Evolutionary conservation across 129 eudicot genomes (phyloP), one percentile per base, ranked within the genome.

Genomic region (Chrysanthemum lavandulifolium): DNA sequence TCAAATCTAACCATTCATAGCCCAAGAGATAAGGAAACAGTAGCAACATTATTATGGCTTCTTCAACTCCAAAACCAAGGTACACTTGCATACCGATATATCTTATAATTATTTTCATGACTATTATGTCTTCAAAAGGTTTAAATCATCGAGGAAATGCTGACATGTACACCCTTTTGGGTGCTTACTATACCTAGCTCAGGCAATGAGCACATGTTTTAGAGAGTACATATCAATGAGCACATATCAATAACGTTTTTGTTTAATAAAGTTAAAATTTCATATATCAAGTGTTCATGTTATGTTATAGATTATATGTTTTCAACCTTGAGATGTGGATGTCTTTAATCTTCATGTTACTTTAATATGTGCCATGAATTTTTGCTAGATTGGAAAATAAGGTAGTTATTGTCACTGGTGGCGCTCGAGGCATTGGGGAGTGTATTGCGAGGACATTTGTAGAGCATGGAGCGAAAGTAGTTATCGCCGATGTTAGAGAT

Each of bases 341-440:
- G 23, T 19, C 15, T 27, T n/a, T 11, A 10, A 61, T 2, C 4
- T 29, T 61, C 8, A 7, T 58, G 29, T 5, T 58, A 15, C 15
- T 10, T 53, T 53, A 14, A 14, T 3, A n/a, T 6, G 59, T 13
- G 59, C 16, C 10, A 36, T 36, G 45, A 36, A 6, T 36, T 36
- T 69, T 74, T 16, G 49, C 4, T 47, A 72, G 68, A 23, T 40
- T 72, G 10, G 68, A 59, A 59, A 61, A 61, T 9, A 79, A 74
- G 75, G 76, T 79, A 25, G 79, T 79, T 18, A 12, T 79, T 13
- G 72, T 79, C 47, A 79, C 83, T 18, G 83, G 83, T 2, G 83
- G 75, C 27, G 66, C 83, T 40, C 73, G 52, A 16, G 83, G 79
- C 60, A 49, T 79, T 10, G 83, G 76, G 33, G 83, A 79, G 36